These are phyloP conservation scores for Termitomyces sp. DNA, from an alignment of 768 basidiomycete species.

Conservation along the genomic window DNA sequence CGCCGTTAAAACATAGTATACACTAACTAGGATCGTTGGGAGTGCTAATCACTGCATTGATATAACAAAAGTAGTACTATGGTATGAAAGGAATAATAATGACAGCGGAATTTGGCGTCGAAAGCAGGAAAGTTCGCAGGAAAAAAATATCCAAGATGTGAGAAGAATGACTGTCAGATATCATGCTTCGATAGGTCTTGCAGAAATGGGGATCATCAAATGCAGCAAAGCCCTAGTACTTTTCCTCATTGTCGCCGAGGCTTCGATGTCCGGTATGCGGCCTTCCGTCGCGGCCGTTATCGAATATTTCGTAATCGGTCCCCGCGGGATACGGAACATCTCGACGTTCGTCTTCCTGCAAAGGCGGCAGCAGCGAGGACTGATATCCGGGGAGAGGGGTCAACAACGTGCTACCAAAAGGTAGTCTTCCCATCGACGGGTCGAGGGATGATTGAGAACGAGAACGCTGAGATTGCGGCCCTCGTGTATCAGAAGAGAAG, in stretches of 20 bases:
- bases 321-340: constrained; percentile 20
- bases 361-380: constrained; percentile 29
- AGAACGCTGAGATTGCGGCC: constrained; percentile 13
- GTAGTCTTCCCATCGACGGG: constrained; percentile 35
- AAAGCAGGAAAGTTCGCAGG: background rate
- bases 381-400: constrained; percentile 65
- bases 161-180: background rate
- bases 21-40: constrained; percentile 1
- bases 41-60: constrained; percentile 6
- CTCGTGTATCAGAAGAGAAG: constrained; percentile 20
- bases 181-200: background rate
- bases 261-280: constrained; percentile 37
- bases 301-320: constrained; percentile 28
- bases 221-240: constrained; percentile 12
- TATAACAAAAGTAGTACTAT: constrained; percentile 9
- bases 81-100: constrained; percentile 11
- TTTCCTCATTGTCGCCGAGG: constrained; percentile 26
- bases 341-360: constrained; percentile 18
- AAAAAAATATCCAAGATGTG: constrained; percentile 5
- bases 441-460: constrained; percentile 16
- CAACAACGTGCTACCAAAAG: constrained; percentile 61
- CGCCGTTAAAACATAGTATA: constrained; percentile 7
- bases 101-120: constrained; percentile 3
- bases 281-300: constrained; percentile 32
- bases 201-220: background rate